Percentiles rank a stretch among this genome's conserved stretches.
phyloP scores from a whole-genome alignment of 2,329 filamentous ascomycete species.

The Diaporthe australafricana region DNA sequence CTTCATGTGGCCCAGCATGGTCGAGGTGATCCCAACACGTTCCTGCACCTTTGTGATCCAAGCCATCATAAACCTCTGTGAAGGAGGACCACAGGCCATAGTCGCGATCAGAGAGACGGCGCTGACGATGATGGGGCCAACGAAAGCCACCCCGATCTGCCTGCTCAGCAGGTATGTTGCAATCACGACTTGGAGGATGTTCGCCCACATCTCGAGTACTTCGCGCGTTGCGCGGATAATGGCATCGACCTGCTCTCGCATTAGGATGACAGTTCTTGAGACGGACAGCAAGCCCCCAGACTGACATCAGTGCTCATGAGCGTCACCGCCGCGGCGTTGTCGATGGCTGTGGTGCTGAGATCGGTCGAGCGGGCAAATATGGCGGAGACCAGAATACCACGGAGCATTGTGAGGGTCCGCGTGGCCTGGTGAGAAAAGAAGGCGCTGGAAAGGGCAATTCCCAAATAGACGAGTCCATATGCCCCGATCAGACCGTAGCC shows the following conservation, averaged over 20 bases:
- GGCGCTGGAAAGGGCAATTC: slow-evolving; percentile 46
- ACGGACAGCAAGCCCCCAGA: neutral
- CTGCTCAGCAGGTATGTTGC: slow-evolving; percentile 48
- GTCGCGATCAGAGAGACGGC: slow-evolving; percentile 23
- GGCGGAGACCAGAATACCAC: slow-evolving; percentile 47
- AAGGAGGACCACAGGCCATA: neutral
- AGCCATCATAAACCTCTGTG: slow-evolving; percentile 33
- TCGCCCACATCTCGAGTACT: slow-evolving; percentile 49
- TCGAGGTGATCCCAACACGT: slow-evolving; percentile 27
- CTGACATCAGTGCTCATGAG: slow-evolving; percentile 56
- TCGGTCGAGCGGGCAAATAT: slow-evolving; percentile 50
- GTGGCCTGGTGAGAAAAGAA: slow-evolving; percentile 48
- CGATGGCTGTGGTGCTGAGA: slow-evolving; percentile 43
- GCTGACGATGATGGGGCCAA: slow-evolving; percentile 40
- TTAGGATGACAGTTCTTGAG: neutral
- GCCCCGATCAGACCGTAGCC: slow-evolving; percentile 45
- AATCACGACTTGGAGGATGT: slow-evolving; percentile 48
- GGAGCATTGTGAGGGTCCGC: slow-evolving; percentile 48
- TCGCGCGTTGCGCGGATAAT: slow-evolving; percentile 45
- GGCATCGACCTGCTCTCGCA: slow-evolving; percentile 48
- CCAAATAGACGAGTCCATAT: slow-evolving; percentile 12
- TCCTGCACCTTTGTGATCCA: slow-evolving; percentile 30
- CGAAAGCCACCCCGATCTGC: slow-evolving; percentile 49
- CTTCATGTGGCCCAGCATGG: slow-evolving; percentile 54
- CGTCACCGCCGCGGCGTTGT: slow-evolving; percentile 51